Conservation (phyloP, 1,284 basidiomycete genomes). For the Tilletia setariae region DNA sequence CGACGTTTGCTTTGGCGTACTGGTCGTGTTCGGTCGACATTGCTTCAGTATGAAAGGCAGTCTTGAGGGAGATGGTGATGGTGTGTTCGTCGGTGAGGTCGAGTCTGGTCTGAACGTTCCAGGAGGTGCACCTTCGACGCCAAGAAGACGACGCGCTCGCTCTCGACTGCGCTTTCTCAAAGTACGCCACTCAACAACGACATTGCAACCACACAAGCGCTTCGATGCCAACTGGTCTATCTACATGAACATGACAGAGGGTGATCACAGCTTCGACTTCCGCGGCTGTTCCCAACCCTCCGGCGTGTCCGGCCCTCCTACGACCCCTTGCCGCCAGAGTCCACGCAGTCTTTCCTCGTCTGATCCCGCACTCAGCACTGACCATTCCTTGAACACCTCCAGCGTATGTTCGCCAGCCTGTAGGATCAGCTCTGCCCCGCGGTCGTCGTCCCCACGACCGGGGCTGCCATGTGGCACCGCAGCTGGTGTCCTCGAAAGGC, state of each 20-base stretch:
- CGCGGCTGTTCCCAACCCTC: slow-evolving; percentile 11
- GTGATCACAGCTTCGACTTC: slow-evolving; percentile 4
- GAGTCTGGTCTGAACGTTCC: no score
- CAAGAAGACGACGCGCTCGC: no score
- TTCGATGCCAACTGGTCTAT: no score
- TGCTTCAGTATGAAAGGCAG: not conserved
- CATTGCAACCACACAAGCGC: no score
- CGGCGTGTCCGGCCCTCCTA: not conserved
- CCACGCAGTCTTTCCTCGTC: not conserved
- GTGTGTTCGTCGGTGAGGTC: not conserved
- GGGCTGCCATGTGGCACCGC: slow-evolving; percentile 28
- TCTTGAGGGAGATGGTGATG: not conserved
- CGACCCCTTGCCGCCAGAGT: not conserved
- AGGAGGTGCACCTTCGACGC: no score
- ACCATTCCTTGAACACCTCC: slow-evolving; percentile 40
- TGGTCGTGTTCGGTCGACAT: not conserved
- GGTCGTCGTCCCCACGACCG: slow-evolving; percentile 28
- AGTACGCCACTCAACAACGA: no score
- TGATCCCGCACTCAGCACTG: not conserved
- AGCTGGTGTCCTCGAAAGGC: slow-evolving; percentile 47
- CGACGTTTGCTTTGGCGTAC: not conserved
- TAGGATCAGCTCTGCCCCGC: slow-evolving; percentile 33
- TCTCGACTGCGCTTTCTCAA: no score
- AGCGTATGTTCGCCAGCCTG: slow-evolving; percentile 48
- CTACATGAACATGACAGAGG: no score